Base-by-base conservation (phyloP, 306 rosid genomes). In the Erythrophleum fordii region DNA sequence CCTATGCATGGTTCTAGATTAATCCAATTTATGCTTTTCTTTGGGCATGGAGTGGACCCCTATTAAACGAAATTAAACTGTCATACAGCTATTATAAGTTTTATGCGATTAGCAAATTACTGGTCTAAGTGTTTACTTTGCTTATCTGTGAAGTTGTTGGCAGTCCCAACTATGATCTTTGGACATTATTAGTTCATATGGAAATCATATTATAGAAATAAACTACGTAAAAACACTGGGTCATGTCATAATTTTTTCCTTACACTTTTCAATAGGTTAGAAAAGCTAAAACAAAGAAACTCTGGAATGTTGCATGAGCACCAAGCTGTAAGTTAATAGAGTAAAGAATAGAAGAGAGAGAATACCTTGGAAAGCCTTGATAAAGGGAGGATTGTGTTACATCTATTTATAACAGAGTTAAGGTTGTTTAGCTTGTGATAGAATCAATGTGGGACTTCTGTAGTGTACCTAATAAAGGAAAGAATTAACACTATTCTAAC, bases 201-300 rank as follows among this genome's bases (percentile, higher is more conserved):
- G 75, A 37, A 72, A 71, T 20, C 51, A 20, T 29, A 16, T 53
- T 13, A 48, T 65, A 4, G 37, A 61, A 25, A 70, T 69, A 7
- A 70, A 82, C 68, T 51, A 71, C 18, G 2, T 26, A 25, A 37
- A 17, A 74, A 62, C 20, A n/a, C 25, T 51, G 34, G 70, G 44
- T 62, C 66, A 4, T 26, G 42, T 37, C 49, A 66, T 44, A 5
- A 2, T 2, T 69, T 69, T 45, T 26, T n/a, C n/a, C 13, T 31
- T 34, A 25, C 51, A 53, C 41, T 13, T 71, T 71, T 65, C 51
- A 55, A 26, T 44, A 20, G 26, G 28, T 25, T 72, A 42, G 72
- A 83, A 68, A 73, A 56, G 64, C 55, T 60, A 28, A 60, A 80
- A 22, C 20, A 61, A 34, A 45, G 42, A 46, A 72, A 71, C 77